Evolutionary conservation across 192 early-diverging fungal species (phyloP), one percentile per base, ranked within the genome.

Genomic region (Helicostylum pulchrum): DNA sequence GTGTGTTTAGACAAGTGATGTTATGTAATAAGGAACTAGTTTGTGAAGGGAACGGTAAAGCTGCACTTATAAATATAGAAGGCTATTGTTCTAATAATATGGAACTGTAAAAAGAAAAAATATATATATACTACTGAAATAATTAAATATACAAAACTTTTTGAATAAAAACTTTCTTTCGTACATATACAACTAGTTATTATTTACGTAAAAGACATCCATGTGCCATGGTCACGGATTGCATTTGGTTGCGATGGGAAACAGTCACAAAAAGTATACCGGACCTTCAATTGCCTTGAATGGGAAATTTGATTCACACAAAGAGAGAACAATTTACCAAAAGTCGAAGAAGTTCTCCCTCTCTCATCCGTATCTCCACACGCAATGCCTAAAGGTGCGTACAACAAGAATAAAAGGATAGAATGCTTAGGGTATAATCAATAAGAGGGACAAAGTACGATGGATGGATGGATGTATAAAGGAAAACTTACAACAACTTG

Each of bases 21-120:
- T n/a, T 61, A 31, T 44, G 53, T 1, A 65, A 65, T 39, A 65
- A 66, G 31, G 63, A 65, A 54, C 64, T 72, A n/a, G 64, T 44
- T 3, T 68, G n/a, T 39, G 19, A 23, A 43, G 67, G 67, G 20
- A 19, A 68, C 26, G 60, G 60, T 0, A 55, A 54, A 48, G 51
- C 67, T 15, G 42, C 53, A 48, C n/a, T 65, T 19, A 51, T 62
- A 12, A 51, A 36, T 49, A 34, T 84, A 44, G 43, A 21, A 44
- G 57, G 23, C 43, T 59, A 59, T 19, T 59, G 39, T 26, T 12
- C 19, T 44, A 59, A 45, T 23, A 59, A 59, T 23, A 53, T 53
- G 26, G 14, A 20, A 31, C 9, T 53, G 21, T 53, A 14, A 12
- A 53, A 53, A 31, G 6, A 53, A 30, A 26, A 0, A 4, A 51